Base-by-base conservation (phyloP, 2,329 filamentous ascomycete species). In the Aspergillus awamori region DNA sequence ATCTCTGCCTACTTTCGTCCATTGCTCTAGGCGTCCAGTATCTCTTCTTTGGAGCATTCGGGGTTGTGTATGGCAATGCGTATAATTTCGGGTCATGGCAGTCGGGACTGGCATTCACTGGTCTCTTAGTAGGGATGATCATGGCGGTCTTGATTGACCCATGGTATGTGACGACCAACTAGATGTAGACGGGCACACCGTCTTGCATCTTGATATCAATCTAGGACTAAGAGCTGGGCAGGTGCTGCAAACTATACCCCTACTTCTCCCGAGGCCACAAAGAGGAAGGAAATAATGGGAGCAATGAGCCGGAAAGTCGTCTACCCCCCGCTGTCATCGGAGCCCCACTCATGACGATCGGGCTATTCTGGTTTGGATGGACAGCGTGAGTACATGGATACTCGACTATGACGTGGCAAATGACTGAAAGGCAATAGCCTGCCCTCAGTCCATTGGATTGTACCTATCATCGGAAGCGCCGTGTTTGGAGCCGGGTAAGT, bases 341-440 rank as follows among this genome's bases (percentile, higher is more conserved):
- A 8, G 87, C 87, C 0, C 73, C 91, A 51, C 76, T 96, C 5
- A 90, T 93, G 24, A 90, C 92, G 5, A 79, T 89, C 57, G 91
- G 91, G 3, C 77, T 97, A 17, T 95, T 97, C 74, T 89, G 89
- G 80, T 96, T 96, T 77, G 92, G 86, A 10, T 96, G 92, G 90
- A 92, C 90, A 6, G 89, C 89, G 15, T 92, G 87, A 72, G 74
- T 86, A 36, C 57, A 62, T 1, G 3, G 2, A 13, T 20, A 13
- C 36, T 30, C 2, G 2, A 6, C 38, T n/a, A 3, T 6, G 4
- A 7, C 8, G 3, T 8, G 10, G 4, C 22, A 20, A 15, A 26
- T 24, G 33, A 10, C 22, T 55, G 26, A 53, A 26, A 7, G 4
- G 3, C 11, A 10, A 2, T 3, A 56, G 53, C 15, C 5, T 45